Conservation (phyloP, 2,329 filamentous ascomycete genomes). For the Mariannaea elegans region DNA sequence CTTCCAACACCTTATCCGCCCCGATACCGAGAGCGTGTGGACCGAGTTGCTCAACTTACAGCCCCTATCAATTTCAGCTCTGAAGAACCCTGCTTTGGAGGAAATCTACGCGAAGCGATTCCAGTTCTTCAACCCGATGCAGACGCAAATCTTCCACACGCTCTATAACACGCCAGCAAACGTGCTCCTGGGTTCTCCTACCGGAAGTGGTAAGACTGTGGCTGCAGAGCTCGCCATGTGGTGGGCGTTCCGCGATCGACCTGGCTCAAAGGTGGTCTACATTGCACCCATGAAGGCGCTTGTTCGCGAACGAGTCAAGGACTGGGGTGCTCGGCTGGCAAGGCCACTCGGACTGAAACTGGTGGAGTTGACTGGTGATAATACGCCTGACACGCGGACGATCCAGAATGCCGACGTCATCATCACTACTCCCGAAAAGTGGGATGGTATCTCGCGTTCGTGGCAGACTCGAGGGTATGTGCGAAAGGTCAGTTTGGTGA, state of each 20-base stretch:
- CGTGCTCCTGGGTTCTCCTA: constrained; percentile 93
- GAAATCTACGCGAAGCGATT: constrained; percentile 90
- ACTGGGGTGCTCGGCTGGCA: constrained; percentile 88
- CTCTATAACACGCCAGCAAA: constrained; percentile 93
- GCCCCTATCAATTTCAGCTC: constrained; percentile 83
- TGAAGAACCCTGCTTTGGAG: constrained; percentile 88
- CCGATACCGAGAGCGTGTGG: constrained; percentile 97
- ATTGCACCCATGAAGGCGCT: constrained; percentile 99
- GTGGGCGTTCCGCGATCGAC: constrained; percentile 96
- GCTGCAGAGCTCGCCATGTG: constrained; percentile 98
- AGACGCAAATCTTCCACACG: constrained; percentile 97
- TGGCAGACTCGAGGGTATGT: constrained; percentile 99
- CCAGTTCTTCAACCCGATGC: constrained; percentile 99
- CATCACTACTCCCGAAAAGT: constrained; percentile 99
- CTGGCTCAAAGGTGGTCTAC: constrained; percentile 97
- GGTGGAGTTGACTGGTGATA: constrained; percentile 95
- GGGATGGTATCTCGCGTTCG: constrained; percentile 98
- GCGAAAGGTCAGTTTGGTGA: constrained; percentile 91
- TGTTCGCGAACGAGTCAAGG: constrained; percentile 93
- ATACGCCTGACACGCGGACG: constrained; percentile 94
- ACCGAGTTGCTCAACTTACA: constrained; percentile 93
- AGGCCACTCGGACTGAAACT: constrained; percentile 86
- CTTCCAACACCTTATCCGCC: constrained; percentile 96
- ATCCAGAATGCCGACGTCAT: constrained; percentile 98
- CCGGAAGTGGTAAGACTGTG: constrained; percentile 96